phyloP scores from a whole-genome alignment of 78 protist species.

The Cyanophora paradoxa region DNA sequence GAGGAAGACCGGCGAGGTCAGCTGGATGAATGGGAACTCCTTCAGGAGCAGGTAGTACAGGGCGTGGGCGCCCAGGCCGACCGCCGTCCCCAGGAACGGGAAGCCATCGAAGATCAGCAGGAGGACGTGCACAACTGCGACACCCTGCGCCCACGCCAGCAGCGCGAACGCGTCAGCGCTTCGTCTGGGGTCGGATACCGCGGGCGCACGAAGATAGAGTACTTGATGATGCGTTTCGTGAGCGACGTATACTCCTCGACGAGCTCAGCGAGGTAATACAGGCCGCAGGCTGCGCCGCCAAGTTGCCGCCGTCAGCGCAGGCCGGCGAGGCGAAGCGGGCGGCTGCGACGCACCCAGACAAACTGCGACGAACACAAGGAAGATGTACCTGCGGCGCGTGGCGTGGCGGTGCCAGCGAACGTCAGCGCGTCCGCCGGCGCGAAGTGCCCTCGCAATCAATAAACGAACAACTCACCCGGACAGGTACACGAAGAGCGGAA shows the following conservation, averaged over 20 bases:
- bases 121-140: not conserved
- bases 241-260: conserved; percentile 31
- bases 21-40: not conserved
- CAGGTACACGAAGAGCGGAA: too few relatives aligned
- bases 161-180: too few relatives aligned
- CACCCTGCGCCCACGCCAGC: not conserved
- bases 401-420: too few relatives aligned
- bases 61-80: not conserved
- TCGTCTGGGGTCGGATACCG: too few relatives aligned
- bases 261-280: conserved; percentile 35
- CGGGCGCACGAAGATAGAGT: not conserved
- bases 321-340: not conserved
- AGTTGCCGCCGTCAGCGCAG: not conserved
- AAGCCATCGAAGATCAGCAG: not conserved
- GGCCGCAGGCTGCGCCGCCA: conserved; percentile 22
- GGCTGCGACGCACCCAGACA: conserved; percentile 20
- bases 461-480: too few relatives aligned
- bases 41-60: not conserved
- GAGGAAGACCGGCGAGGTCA: not conserved
- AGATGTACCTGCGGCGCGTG: conserved; percentile 19
- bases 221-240: not conserved
- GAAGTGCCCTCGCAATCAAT: too few relatives aligned
- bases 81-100: not conserved
- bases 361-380: conserved; percentile 7
- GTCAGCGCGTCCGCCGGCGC: too few relatives aligned